Conservation (phyloP, 2,329 filamentous ascomycete genomes). For the Phyllosticta citrichinensis region DNA sequence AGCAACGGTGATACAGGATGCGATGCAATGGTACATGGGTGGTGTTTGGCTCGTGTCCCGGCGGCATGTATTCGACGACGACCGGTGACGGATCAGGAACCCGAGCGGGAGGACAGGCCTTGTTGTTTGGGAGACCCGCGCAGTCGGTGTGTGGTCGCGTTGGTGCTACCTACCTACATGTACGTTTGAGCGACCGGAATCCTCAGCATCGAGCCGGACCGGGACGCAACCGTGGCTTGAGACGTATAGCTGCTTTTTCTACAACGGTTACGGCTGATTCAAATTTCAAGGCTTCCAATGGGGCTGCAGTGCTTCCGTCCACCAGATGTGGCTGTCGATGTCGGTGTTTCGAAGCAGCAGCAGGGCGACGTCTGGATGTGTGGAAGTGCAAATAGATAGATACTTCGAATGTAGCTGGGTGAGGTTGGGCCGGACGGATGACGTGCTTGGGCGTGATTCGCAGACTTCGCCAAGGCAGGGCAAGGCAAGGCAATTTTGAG, state of each 20-base stretch:
- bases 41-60: background rate
- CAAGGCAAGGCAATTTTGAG: background rate
- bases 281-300: background rate
- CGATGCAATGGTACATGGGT: background rate
- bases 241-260: background rate
- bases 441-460: background rate
- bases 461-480: background rate
- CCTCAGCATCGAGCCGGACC: background rate
- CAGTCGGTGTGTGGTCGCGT: background rate
- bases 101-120: background rate
- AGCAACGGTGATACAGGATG: background rate
- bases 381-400: background rate
- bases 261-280: background rate
- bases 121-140: background rate
- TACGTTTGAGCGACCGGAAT: background rate
- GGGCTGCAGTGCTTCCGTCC: background rate
- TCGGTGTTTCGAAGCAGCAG: background rate
- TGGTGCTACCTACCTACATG: background rate
- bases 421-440: background rate
- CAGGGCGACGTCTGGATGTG: background rate
- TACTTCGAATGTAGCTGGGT: background rate
- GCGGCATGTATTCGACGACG: background rate
- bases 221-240: background rate
- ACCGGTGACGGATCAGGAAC: background rate
- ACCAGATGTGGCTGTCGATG: background rate